A percentile compares a stretch with the other conserved stretches of the same genome.
phyloP scores from a whole-genome alignment of 306 rosid genomes.

The Malus sieversii region DNA sequence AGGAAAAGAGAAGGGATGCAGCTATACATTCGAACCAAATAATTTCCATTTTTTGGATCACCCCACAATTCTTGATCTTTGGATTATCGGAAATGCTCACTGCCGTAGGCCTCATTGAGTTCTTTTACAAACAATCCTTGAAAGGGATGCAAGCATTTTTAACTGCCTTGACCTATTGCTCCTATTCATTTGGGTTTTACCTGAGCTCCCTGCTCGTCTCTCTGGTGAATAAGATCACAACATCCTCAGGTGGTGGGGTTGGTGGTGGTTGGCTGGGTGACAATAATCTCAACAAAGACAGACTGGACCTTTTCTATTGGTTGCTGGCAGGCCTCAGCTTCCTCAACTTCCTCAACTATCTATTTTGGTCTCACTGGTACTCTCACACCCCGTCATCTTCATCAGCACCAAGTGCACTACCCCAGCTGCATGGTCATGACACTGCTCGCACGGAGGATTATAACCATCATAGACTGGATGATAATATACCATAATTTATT shows the following conservation, averaged over 20 bases:
- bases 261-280: conserved; percentile 72
- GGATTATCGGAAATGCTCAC: conserved; percentile 92
- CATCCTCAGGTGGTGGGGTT: conserved; percentile 20
- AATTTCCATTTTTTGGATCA: conserved; percentile 85
- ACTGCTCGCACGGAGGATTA: conserved; percentile 3
- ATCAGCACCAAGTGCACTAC: conserved; percentile 12
- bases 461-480: conserved; percentile 8
- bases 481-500: conserved; percentile 18
- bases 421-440: neutral
- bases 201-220: conserved; percentile 74
- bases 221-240: conserved; percentile 65
- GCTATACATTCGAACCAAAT: conserved; percentile 32
- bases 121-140: conserved; percentile 74
- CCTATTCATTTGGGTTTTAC: conserved; percentile 88
- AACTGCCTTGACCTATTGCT: conserved; percentile 79
- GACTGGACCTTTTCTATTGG: conserved; percentile 86
- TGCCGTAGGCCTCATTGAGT: conserved; percentile 81
- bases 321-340: conserved; percentile 63
- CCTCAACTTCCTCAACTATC: conserved; percentile 73
- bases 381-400: conserved; percentile 34
- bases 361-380: conserved; percentile 72
- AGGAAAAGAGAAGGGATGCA: conserved; percentile 68
- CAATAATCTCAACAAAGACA: conserved; percentile 73
- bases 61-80: conserved; percentile 89
- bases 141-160: conserved; percentile 82